Evolutionary conservation across 495 filamentous ascomycete species (phyloP).

Genomic region (Opeltia flavorubescens): DNA sequence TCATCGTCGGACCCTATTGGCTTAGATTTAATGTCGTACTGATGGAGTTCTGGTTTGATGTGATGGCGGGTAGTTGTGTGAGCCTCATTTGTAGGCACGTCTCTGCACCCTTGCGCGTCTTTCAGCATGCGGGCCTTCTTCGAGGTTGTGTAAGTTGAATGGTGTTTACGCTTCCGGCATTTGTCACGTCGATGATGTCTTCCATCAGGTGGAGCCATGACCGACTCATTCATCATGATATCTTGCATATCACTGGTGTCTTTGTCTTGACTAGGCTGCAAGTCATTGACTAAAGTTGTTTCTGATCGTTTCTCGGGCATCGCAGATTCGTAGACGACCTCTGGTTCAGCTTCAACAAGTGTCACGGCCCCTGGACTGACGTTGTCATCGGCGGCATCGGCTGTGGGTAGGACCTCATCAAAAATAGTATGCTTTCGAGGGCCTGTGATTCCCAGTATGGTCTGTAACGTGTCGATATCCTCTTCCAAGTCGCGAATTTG

Average conservation of each 20-base stretch:
- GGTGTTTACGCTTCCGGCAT: neutral
- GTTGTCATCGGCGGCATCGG: neutral
- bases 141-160: neutral
- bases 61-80: neutral
- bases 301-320: neutral
- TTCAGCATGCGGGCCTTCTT: slow-evolving; percentile 1
- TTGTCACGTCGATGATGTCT: neutral
- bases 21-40: neutral
- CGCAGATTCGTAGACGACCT: neutral
- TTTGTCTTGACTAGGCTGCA: too few species aligned
- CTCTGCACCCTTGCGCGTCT: too few species aligned
- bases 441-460: too few species aligned
- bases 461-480: too few species aligned
- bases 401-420: too few species aligned
- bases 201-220: neutral
- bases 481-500: too few species aligned
- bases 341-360: neutral
- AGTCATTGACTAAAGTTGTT: neutral
- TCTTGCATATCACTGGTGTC: too few species aligned
- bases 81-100: neutral
- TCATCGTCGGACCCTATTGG: neutral
- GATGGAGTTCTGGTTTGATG: neutral
- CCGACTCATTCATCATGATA: neutral
- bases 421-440: too few species aligned
- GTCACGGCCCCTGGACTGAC: neutral